phyloP scores from a whole-genome alignment of 176 grass and related monocot genomes.

The Cenchrus fungigraminus region DNA sequence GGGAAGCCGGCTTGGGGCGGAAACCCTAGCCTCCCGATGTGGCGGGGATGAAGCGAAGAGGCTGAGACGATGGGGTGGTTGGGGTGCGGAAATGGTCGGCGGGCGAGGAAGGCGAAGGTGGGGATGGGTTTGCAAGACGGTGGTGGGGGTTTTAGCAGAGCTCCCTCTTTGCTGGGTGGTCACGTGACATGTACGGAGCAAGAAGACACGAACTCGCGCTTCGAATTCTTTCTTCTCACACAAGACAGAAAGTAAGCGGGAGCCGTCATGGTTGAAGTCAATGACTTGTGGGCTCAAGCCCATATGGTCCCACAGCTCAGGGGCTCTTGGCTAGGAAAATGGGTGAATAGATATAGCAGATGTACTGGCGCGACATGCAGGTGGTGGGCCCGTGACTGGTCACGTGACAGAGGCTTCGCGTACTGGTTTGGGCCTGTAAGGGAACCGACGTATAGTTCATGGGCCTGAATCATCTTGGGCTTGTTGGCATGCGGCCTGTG shows the following conservation, averaged over 20 bases:
- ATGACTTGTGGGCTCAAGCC: not conserved
- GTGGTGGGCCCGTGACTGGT: not conserved
- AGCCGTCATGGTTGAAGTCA: not conserved
- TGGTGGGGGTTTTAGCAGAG: slow-evolving; percentile 19
- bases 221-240: slow-evolving; percentile 25
- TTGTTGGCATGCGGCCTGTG: not conserved
- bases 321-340: not conserved
- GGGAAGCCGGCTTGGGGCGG: not conserved
- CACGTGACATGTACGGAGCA: slow-evolving; percentile 12
- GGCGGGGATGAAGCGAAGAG: not conserved
- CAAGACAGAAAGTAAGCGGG: not conserved
- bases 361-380: not conserved
- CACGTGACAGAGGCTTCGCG: not conserved
- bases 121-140: not conserved
- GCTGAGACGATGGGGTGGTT: not conserved
- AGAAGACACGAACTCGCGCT: slow-evolving; percentile 4
- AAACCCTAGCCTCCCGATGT: not conserved
- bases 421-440: not conserved
- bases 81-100: slow-evolving; percentile 13
- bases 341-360: not conserved
- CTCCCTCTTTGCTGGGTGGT: not conserved
- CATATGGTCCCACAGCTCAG: not conserved
- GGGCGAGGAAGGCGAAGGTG: slow-evolving; percentile 22
- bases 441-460: not conserved
- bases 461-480: not conserved